Evolutionary conservation across 1,139 yeast genomes (phyloP).

Genomic region (Debaryomycetaceae sp.): DNA sequence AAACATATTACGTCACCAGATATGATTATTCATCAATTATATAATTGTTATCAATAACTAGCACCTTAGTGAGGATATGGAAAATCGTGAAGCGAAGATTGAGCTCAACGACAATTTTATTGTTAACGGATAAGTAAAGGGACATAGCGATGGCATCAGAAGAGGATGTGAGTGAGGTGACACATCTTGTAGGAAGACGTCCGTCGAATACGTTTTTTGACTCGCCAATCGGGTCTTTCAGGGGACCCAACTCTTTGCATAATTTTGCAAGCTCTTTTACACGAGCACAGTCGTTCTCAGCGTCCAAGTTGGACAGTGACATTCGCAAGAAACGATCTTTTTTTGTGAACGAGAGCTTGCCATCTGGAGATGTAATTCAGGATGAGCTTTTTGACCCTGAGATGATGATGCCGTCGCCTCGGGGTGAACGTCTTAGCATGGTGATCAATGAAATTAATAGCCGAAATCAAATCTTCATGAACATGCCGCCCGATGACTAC

Average conservation of each 20-base stretch:
- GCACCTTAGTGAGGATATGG: not conserved
- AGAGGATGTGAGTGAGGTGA: constrained; percentile 12
- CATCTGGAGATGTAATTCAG: constrained; percentile 19
- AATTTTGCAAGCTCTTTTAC: constrained; percentile 48
- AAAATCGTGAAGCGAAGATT: not conserved
- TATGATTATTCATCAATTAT: not conserved
- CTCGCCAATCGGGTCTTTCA: constrained; percentile 43
- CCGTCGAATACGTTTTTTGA: constrained; percentile 32
- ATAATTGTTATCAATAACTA: not conserved
- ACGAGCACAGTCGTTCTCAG: constrained; percentile 46
- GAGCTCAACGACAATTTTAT: constrained; percentile 5
- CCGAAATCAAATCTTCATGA: constrained; percentile 26
- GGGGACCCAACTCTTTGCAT: constrained; percentile 46
- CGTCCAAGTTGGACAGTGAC: constrained; percentile 41
- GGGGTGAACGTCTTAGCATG: constrained; percentile 63
- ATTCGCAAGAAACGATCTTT: constrained; percentile 43
- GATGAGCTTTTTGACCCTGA: constrained; percentile 72
- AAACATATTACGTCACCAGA: too few species aligned
- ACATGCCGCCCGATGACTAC: constrained; percentile 11
- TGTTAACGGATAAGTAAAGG: constrained; percentile 8
- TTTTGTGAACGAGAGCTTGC: constrained; percentile 19
- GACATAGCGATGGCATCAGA: constrained; percentile 1
- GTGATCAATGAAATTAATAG: constrained; percentile 38
- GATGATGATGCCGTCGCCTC: constrained; percentile 61
- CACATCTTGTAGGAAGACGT: constrained; percentile 21